Evolutionary conservation across 352 stramenopile species (phyloP).

Genomic region (Phytophthora colocasiae): DNA sequence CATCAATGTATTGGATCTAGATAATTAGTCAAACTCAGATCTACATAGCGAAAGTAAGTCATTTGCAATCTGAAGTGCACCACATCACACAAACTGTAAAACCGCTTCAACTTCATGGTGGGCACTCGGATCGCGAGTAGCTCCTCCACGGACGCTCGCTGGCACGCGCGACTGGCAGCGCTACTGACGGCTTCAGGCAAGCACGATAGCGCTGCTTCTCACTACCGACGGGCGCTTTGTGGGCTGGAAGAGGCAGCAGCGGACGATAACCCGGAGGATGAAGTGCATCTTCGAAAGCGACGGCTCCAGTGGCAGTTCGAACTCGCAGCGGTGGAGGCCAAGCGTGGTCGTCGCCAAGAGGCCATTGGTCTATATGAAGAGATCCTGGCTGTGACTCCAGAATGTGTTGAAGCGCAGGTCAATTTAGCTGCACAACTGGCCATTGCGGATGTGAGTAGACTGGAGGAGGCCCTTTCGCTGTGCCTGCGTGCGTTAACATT

Average conservation of each 20-base stretch:
- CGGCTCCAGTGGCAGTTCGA: constrained; percentile 37
- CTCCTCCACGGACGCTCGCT: constrained; percentile 16
- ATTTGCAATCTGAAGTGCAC: not conserved
- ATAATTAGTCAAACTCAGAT: constrained; percentile 9
- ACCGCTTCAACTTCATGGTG: constrained; percentile 23
- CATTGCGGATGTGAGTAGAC: constrained; percentile 29
- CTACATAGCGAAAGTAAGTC: constrained; percentile 7
- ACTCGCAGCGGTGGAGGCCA: constrained; percentile 22
- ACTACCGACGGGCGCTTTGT: constrained; percentile 42
- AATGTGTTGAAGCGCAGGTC: constrained; percentile 51
- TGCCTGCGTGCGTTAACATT: constrained; percentile 46
- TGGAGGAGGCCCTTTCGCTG: constrained; percentile 46
- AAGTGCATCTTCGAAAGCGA: constrained; percentile 3
- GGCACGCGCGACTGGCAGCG: constrained; percentile 42
- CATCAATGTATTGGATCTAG: not conserved
- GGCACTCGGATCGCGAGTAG: constrained; percentile 15
- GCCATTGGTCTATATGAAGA: constrained; percentile 46
- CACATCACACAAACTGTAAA: not conserved
- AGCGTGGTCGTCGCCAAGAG: constrained; percentile 13
- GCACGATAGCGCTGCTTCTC: constrained; percentile 29
- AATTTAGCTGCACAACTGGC: constrained; percentile 66
- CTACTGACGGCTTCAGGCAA: constrained; percentile 36
- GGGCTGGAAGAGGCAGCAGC: constrained; percentile 12
- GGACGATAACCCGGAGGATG: constrained; percentile 3
- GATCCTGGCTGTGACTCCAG: constrained; percentile 31